These are phyloP conservation scores for Solanum medicagineum DNA, from an alignment of 257 asterid genomes.

Conservation along the genomic window DNA sequence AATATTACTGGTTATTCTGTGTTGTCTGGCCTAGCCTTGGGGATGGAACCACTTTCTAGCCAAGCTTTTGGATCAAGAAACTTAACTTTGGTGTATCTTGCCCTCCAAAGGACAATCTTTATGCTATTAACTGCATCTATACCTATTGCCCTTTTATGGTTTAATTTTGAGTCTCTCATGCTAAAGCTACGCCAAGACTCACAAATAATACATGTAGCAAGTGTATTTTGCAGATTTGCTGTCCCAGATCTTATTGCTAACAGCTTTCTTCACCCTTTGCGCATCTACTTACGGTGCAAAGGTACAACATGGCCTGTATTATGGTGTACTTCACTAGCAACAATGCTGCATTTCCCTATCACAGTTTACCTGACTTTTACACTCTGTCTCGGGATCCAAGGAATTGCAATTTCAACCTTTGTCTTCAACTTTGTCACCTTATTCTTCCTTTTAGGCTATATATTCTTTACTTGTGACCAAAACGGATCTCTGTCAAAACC, in stretches of 20 bases:
- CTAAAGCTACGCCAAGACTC: slow-evolving; percentile 77
- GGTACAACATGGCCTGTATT: slow-evolving; percentile 82
- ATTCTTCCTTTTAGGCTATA: slow-evolving; percentile 43
- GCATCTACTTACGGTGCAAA: slow-evolving; percentile 73
- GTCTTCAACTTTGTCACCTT: slow-evolving; percentile 47
- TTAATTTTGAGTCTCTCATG: slow-evolving; percentile 65
- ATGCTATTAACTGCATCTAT: slow-evolving; percentile 56
- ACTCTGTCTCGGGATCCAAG: slow-evolving; percentile 56
- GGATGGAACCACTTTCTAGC: slow-evolving; percentile 94
- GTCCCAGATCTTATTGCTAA: slow-evolving; percentile 79
- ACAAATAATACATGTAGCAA: slow-evolving; percentile 48
- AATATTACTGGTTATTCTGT: slow-evolving; percentile 93
- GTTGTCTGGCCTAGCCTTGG: slow-evolving; percentile 80
- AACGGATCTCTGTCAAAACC: slow-evolving; percentile 18
- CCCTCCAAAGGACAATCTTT: slow-evolving; percentile 54
- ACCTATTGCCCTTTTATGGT: slow-evolving; percentile 72
- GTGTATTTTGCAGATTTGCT: slow-evolving; percentile 55
- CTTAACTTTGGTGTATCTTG: slow-evolving; percentile 30
- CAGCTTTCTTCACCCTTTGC: slow-evolving; percentile 74
- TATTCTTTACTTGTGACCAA: slow-evolving; percentile 18
- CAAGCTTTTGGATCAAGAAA: slow-evolving; percentile 89
- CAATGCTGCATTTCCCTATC: slow-evolving; percentile 62
- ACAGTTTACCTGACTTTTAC: slow-evolving; percentile 62
- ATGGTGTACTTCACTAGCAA: slow-evolving; percentile 65
- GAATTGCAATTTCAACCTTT: slow-evolving; percentile 59